Evolutionary conservation across 495 filamentous ascomycete genomes (phyloP).

Genomic region (Penicillium chermesinum): DNA sequence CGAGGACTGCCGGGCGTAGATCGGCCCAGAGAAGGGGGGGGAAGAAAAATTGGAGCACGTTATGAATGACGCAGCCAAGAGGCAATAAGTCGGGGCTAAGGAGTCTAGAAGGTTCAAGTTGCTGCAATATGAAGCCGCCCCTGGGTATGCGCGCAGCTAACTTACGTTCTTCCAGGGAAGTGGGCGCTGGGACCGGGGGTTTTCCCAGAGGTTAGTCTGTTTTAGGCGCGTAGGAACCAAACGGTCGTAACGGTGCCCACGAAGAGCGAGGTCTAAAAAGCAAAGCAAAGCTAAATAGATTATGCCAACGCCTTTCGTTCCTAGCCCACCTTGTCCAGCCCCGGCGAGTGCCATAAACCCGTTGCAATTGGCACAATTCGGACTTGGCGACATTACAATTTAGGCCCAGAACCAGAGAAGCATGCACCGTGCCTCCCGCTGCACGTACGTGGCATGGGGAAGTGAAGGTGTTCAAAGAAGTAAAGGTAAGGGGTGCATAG

Average conservation of each 20-base stretch:
- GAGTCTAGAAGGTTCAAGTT: neutral
- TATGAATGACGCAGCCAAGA: neutral
- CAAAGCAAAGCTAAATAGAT: neutral
- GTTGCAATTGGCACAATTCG: too few species aligned
- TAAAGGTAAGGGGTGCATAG: neutral
- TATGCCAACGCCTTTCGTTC: neutral
- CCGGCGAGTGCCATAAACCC: too few species aligned
- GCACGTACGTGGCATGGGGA: too few species aligned
- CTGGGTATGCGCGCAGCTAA: neutral
- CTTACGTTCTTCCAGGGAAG: neutral
- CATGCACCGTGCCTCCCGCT: too few species aligned
- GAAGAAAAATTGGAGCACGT: neutral
- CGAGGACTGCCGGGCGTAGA: neutral
- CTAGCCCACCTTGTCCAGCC: too few species aligned
- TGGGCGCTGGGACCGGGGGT: neutral
- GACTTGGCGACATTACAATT: too few species aligned
- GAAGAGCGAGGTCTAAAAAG: neutral
- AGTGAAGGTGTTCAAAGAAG: too few species aligned
- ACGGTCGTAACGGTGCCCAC: neutral
- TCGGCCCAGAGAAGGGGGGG: neutral
- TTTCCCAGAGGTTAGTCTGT: too few species aligned
- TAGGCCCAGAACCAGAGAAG: too few species aligned
- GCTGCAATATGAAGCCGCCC: neutral
- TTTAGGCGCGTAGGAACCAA: neutral
- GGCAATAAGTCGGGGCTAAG: neutral